A percentile compares a stretch with the other conserved stretches of the same genome.
These are phyloP conservation scores for Tetrahymena thermophila DNA, from an alignment of 73 alveolate genomes.

Conservation along the genomic window DNA sequence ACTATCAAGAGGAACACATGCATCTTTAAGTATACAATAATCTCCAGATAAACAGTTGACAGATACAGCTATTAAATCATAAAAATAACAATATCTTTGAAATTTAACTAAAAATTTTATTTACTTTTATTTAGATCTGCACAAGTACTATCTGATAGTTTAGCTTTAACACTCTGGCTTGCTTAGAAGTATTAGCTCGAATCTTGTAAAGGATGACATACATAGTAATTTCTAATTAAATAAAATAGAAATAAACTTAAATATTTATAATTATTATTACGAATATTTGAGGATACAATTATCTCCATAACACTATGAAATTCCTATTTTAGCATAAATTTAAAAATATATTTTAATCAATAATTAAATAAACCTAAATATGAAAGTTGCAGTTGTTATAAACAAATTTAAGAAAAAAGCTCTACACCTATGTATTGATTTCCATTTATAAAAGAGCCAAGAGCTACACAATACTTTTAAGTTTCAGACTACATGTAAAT, in stretches of 20 bases:
- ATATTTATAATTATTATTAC: not conserved
- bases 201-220: not conserved
- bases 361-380: not conserved
- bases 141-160: not conserved
- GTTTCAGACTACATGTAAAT: not conserved
- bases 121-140: not conserved
- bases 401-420: not conserved
- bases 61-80: not conserved
- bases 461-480: not conserved
- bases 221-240: not conserved
- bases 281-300: not conserved
- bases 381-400: not conserved
- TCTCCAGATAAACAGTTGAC: not conserved
- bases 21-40: not conserved
- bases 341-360: too few relatives aligned
- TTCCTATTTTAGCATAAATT: not conserved
- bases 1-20: not conserved
- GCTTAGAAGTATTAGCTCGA: not conserved
- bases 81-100: not conserved
- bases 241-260: not conserved
- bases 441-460: not conserved
- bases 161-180: not conserved
- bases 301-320: too few relatives aligned
- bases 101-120: not conserved
- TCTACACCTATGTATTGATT: not conserved